A percentile compares a stretch with the other conserved stretches of the same genome.
Evolutionary conservation across 2,329 filamentous ascomycete species (phyloP).

Genomic region (Nigrograna mackinnonii): DNA sequence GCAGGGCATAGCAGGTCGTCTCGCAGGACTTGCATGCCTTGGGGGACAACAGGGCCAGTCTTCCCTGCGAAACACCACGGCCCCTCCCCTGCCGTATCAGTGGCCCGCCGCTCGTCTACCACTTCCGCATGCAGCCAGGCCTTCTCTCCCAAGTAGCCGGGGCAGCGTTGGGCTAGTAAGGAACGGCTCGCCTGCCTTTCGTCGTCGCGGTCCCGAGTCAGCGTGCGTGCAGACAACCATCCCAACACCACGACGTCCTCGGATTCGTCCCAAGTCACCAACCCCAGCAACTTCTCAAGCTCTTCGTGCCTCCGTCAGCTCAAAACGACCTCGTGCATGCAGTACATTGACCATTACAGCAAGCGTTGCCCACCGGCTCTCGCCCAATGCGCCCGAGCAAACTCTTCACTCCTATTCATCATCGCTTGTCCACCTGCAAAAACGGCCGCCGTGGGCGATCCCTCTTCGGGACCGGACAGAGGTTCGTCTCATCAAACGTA

Average conservation of each 20-base stretch:
- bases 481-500: slow-evolving; percentile 7
- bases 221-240: slow-evolving; percentile 10
- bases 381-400: slow-evolving; percentile 8
- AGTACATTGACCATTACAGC: slow-evolving; percentile 19
- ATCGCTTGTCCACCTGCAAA: slow-evolving; percentile 13
- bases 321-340: slow-evolving; percentile 13
- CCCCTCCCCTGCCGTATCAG: too few relatives aligned
- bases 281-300: too few relatives aligned
- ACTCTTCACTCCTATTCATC: slow-evolving; percentile 8
- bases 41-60: slow-evolving; percentile 11
- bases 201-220: slow-evolving; percentile 16
- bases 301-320: slow-evolving; percentile 4
- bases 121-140: too few relatives aligned
- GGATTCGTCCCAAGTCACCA: too few relatives aligned
- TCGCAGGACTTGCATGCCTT: too few relatives aligned
- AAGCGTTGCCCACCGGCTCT: slow-evolving; percentile 24
- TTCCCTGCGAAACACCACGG: too few relatives aligned
- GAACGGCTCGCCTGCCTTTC: slow-evolving; percentile 15
- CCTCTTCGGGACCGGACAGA: slow-evolving; percentile 16
- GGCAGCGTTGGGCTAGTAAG: slow-evolving; percentile 20
- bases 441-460: slow-evolving; percentile 26
- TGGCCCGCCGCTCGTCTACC: too few relatives aligned
- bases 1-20: too few relatives aligned
- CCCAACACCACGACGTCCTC: too few relatives aligned
- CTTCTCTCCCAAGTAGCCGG: slow-evolving; percentile 17